Conservation (phyloP, 2,329 filamentous ascomycete genomes). For the Neopestalotiopsis clavispora region DNA sequence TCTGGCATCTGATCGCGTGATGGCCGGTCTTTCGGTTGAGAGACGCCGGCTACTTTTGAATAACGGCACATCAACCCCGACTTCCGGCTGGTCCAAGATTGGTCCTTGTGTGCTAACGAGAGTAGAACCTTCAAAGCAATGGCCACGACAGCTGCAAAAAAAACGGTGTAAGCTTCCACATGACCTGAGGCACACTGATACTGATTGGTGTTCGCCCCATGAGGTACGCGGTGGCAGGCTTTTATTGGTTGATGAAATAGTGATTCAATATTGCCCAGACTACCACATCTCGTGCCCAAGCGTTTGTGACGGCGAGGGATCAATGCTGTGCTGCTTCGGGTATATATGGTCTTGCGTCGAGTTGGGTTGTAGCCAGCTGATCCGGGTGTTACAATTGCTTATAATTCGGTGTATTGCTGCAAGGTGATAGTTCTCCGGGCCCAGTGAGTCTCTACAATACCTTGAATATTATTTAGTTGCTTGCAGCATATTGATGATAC, state of each 20-base stretch:
- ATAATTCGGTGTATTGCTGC: too few relatives aligned
- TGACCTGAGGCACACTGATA: background rate
- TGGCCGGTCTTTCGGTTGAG: background rate
- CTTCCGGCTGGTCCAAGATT: background rate
- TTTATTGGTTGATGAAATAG: background rate
- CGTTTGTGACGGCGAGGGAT: background rate
- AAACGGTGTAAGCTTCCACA: slow-evolving; percentile 8
- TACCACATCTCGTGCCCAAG: background rate
- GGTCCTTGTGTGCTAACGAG: background rate
- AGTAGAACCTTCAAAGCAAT: background rate
- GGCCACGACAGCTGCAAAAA: slow-evolving; percentile 9
- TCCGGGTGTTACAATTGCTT: too few relatives aligned
- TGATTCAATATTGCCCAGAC: background rate
- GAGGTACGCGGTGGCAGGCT: background rate
- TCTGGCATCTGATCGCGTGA: background rate
- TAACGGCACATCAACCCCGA: background rate
- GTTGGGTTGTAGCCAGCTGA: background rate
- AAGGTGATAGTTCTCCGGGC: too few relatives aligned
- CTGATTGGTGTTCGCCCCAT: background rate
- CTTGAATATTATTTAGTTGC: too few relatives aligned
- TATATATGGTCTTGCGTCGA: background rate
- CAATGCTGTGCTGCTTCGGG: background rate
- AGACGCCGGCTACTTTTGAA: background rate
- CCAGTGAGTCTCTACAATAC: too few relatives aligned
- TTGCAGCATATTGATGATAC: too few relatives aligned